phyloP scores from a whole-genome alignment of 345 rosid genomes.

The Camelina sativa region DNA sequence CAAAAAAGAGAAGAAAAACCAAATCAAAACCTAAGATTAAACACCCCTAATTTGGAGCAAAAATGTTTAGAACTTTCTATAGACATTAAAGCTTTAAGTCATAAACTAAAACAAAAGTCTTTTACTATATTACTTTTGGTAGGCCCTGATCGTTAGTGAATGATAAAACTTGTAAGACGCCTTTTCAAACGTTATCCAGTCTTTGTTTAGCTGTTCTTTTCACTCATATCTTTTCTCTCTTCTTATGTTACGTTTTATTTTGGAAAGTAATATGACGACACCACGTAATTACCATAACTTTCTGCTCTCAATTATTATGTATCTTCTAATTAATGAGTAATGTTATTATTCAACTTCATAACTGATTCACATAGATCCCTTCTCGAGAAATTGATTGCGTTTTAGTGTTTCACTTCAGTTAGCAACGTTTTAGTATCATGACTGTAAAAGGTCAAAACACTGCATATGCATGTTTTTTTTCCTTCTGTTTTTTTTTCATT shows the following conservation, averaged over 20 bases:
- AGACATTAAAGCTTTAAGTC: neutral
- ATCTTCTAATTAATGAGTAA: slow-evolving; percentile 20
- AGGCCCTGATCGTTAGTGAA: slow-evolving; percentile 29
- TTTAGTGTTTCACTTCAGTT: neutral
- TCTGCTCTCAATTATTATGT: slow-evolving; percentile 10
- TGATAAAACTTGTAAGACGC: slow-evolving; percentile 15
- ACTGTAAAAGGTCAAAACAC: neutral
- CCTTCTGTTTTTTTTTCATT: neutral
- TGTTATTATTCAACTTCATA: slow-evolving; percentile 11
- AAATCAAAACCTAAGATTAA: neutral
- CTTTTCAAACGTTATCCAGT: slow-evolving; percentile 10
- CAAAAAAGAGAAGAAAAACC: neutral
- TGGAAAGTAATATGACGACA: slow-evolving; percentile 30
- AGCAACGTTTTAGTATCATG: slow-evolving; percentile 12
- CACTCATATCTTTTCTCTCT: slow-evolving; percentile 4
- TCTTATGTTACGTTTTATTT: slow-evolving; percentile 13
- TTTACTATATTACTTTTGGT: neutral
- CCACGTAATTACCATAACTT: slow-evolving; percentile 9
- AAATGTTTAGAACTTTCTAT: neutral
- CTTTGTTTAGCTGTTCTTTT: slow-evolving; percentile 19
- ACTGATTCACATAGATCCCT: slow-evolving; percentile 8
- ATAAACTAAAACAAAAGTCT: neutral
- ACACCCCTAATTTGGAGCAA: neutral
- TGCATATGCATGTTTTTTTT: neutral
- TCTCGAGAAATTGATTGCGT: neutral